These are phyloP conservation scores for Nakazawaea ambrosiae DNA, from an alignment of 805 yeast genomes.

Conservation along the genomic window DNA sequence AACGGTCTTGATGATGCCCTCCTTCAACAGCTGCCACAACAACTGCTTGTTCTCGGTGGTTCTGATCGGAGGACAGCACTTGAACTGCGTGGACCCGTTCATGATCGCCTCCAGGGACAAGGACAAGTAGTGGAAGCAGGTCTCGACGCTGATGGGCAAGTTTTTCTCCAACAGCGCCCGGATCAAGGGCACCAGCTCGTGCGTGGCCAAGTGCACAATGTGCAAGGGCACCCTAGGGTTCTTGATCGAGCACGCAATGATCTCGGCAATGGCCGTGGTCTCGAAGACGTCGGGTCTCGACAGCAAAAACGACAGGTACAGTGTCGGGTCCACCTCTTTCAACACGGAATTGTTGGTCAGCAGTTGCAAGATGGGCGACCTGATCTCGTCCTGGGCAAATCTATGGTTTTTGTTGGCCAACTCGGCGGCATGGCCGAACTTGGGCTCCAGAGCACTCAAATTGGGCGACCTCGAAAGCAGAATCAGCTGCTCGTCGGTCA, in stretches of 20 bases:
- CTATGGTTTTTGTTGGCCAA: slow-evolving; percentile 25
- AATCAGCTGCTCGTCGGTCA: slow-evolving; percentile 43
- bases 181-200: slow-evolving; percentile 73
- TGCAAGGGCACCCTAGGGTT: slow-evolving; percentile 66
- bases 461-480: slow-evolving; percentile 50
- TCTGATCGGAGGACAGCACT: slow-evolving; percentile 95
- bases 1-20: slow-evolving; percentile 67
- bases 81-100: slow-evolving; percentile 72
- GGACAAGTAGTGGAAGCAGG: slow-evolving; percentile 88
- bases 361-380: slow-evolving; percentile 37
- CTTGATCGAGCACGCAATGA: slow-evolving; percentile 53
- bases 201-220: slow-evolving; percentile 85
- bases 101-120: slow-evolving; percentile 74
- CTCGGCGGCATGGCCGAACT: slow-evolving; percentile 36
- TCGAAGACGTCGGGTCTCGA: slow-evolving; percentile 89
- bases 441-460: slow-evolving; percentile 55
- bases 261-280: slow-evolving; percentile 70
- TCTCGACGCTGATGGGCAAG: slow-evolving; percentile 75
- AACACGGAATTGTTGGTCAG: slow-evolving; percentile 32
- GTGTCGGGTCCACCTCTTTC: slow-evolving; percentile 46
- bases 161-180: slow-evolving; percentile 51
- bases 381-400: slow-evolving; percentile 16
- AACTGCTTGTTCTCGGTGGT: slow-evolving; percentile 60
- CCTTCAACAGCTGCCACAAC: slow-evolving; percentile 73
- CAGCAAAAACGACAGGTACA: slow-evolving; percentile 66